phyloP scores from a whole-genome alignment of 371 early-diverging fungal genomes.

The Caulochytrium protostelioides region DNA sequence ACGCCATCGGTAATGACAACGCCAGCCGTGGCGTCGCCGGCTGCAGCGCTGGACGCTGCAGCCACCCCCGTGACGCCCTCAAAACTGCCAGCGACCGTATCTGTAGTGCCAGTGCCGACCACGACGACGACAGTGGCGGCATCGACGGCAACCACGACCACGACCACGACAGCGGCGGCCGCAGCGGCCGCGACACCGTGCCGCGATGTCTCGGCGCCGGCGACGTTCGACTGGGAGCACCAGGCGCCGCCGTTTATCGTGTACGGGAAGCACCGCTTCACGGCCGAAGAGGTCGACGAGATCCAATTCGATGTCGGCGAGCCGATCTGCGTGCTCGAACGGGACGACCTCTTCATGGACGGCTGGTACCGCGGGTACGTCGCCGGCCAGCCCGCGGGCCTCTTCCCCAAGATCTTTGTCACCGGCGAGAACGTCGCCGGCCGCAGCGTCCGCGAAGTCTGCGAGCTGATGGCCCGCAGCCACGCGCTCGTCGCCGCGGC shows the following conservation, averaged over 20 bases:
- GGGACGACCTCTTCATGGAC: slow-evolving; percentile 53
- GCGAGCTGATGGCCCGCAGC: slow-evolving; percentile 4
- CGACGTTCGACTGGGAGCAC: too few relatives aligned
- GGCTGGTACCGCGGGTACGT: slow-evolving; percentile 64
- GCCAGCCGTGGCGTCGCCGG: too few relatives aligned
- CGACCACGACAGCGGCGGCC: too few relatives aligned
- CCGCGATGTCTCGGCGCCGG: too few relatives aligned
- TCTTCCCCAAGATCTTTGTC: slow-evolving; percentile 45
- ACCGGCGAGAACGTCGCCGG: slow-evolving; percentile 14
- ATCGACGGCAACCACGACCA: too few relatives aligned
- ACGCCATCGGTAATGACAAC: too few relatives aligned
- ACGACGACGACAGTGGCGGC: too few relatives aligned
- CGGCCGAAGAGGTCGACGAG: slow-evolving; percentile 54
- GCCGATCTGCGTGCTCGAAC: slow-evolving; percentile 46
- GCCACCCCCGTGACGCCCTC: too few relatives aligned
- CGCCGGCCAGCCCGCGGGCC: slow-evolving; percentile 11
- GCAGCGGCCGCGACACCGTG: too few relatives aligned
- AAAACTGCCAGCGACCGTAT: too few relatives aligned
- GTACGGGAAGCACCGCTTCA: slow-evolving; percentile 17
- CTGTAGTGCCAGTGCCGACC: too few relatives aligned
- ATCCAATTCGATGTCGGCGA: slow-evolving; percentile 44
- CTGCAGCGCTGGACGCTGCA: too few relatives aligned
- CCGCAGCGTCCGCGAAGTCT: slow-evolving; percentile 2
- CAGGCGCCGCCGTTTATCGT: slow-evolving; percentile 11
- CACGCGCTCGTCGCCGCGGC: slow-evolving; percentile 2